Evolutionary conservation across 768 basidiomycete species (phyloP).

Genomic region (Macrolepiota fuliginosa): DNA sequence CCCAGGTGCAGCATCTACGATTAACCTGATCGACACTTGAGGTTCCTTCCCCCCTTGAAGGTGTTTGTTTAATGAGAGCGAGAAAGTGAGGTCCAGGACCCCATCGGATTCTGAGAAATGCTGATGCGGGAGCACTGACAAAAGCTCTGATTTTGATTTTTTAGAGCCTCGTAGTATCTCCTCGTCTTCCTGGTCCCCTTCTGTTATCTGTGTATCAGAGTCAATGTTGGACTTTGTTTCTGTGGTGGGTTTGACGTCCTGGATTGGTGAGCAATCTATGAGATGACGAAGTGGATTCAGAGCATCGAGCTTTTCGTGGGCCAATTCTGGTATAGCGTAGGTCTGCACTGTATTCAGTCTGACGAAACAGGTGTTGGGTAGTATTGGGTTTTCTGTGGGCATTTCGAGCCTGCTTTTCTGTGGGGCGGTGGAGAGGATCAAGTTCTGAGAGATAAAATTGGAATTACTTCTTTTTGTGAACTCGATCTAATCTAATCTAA

Average conservation of each 20-base stretch:
- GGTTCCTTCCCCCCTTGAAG: neutral
- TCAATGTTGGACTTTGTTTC: neutral
- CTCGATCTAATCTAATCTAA: neutral
- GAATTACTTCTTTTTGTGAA: neutral
- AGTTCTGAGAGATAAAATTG: neutral
- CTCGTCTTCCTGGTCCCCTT: constrained; percentile 13
- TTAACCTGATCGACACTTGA: constrained; percentile 41
- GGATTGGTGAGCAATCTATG: constrained; percentile 26
- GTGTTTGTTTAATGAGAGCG: constrained; percentile 8
- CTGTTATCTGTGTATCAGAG: neutral
- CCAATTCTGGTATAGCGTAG: constrained; percentile 27
- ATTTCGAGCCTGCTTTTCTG: neutral
- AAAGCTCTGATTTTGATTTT: constrained; percentile 26
- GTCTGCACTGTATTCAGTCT: neutral
- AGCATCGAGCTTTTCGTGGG: constrained; percentile 51
- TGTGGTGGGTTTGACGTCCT: neutral
- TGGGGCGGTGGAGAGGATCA: neutral
- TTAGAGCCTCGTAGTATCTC: constrained; percentile 19
- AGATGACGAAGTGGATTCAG: constrained; percentile 62
- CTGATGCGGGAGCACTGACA: constrained; percentile 51
- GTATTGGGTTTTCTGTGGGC: neutral
- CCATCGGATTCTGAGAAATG: constrained; percentile 45
- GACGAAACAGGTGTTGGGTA: constrained; percentile 8
- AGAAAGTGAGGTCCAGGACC: constrained; percentile 43
- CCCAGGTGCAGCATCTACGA: constrained; percentile 79